A percentile compares a stretch with the other conserved stretches of the same genome.
Conservation (phyloP, 2,329 filamentous ascomycete genomes). For the Ceratocystis colombiana region DNA sequence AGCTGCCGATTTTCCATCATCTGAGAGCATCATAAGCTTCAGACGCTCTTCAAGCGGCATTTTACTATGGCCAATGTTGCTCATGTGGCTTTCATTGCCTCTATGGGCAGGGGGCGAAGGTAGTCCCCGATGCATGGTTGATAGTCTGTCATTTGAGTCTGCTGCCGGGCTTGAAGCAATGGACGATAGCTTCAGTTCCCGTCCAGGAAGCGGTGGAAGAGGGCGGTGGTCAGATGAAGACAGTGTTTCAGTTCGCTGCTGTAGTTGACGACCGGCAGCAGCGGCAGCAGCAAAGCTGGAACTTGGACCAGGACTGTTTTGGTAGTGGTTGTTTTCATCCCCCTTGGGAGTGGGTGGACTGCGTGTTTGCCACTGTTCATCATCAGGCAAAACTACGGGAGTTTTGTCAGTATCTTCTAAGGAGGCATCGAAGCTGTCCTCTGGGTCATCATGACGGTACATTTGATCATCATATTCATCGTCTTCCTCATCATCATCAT, state of each 20-base stretch:
- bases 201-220: conserved; percentile 71
- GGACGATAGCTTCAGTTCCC: conserved; percentile 30
- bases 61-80: conserved; percentile 53
- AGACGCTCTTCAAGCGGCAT: conserved; percentile 82
- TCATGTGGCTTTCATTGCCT: conserved; percentile 65
- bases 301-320: conserved; percentile 57
- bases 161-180: conserved; percentile 29
- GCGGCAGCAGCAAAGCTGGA: conserved; percentile 34
- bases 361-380: conserved; percentile 58
- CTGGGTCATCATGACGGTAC: conserved; percentile 37
- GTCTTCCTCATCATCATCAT: conserved; percentile 64
- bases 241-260: conserved; percentile 59
- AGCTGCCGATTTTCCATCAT: conserved; percentile 52
- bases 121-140: conserved; percentile 55
- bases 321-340: conserved; percentile 51
- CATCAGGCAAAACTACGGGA: conserved; percentile 91
- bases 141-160: conserved; percentile 54
- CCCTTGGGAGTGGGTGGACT: conserved; percentile 31
- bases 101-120: conserved; percentile 62
- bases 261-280: conserved; percentile 43
- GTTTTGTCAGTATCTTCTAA: conserved; percentile 95
- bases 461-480: conserved; percentile 59
- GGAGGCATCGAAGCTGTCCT: conserved; percentile 92
- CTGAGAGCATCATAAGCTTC: conserved; percentile 77
- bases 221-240: conserved; percentile 73